phyloP scores from a whole-genome alignment of 441 rosid genomes.

The Eugenia klotzschiana region DNA sequence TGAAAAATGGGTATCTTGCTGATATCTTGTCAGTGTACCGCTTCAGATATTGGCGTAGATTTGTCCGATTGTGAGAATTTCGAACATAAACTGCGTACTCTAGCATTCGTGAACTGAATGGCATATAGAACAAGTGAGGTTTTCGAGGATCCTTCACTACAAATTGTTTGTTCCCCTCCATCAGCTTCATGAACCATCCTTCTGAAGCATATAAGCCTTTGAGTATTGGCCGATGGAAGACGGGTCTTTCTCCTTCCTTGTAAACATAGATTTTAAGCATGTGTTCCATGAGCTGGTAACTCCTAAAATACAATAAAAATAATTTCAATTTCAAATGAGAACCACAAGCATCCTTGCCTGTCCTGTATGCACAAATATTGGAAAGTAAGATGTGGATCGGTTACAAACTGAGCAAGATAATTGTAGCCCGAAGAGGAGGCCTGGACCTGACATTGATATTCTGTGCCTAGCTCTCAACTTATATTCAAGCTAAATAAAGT shows the following conservation, averaged over 20 bases:
- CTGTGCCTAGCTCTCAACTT: neutral
- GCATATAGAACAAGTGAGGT: slow-evolving; percentile 64
- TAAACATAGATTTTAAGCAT: slow-evolving; percentile 46
- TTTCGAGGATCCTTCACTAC: slow-evolving; percentile 46
- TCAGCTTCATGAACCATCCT: slow-evolving; percentile 76
- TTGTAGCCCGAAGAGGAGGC: neutral
- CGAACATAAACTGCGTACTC: slow-evolving; percentile 52
- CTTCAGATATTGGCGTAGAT: slow-evolving; percentile 43
- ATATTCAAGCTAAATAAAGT: neutral
- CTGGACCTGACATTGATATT: neutral
- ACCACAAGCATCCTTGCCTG: neutral
- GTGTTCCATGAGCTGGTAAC: slow-evolving; percentile 61
- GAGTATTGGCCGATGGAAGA: slow-evolving; percentile 54
- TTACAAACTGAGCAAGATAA: neutral
- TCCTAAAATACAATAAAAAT: slow-evolving; percentile 22
- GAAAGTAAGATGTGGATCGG: neutral
- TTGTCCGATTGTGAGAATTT: slow-evolving; percentile 64
- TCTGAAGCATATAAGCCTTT: slow-evolving; percentile 72
- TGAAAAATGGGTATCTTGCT: slow-evolving; percentile 52
- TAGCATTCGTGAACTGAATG: slow-evolving; percentile 63
- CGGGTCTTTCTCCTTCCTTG: slow-evolving; percentile 49
- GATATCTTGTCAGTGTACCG: slow-evolving; percentile 40
- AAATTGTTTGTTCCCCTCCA: slow-evolving; percentile 49
- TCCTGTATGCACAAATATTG: neutral
- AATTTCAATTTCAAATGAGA: neutral